phyloP scores from a whole-genome alignment of 768 basidiomycete genomes.

The Naematelia encephala region DNA sequence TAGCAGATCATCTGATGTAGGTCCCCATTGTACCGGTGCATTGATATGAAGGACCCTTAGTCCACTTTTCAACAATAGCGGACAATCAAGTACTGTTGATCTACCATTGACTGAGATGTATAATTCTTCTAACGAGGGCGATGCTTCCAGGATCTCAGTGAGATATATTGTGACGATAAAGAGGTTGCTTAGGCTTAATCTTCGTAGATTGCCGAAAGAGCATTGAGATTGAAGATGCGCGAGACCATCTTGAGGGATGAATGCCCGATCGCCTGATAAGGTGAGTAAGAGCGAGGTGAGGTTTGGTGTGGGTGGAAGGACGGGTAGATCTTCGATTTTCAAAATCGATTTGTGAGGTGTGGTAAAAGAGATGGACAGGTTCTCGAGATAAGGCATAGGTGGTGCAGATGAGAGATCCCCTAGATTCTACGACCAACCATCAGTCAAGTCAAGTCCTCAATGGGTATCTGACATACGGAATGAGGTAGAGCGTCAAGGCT shows the following conservation, averaged over 20 bases:
- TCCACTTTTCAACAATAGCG: neutral
- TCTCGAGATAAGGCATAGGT: conserved; percentile 19
- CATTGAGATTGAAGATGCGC: conserved; percentile 12
- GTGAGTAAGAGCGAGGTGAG: conserved; percentile 33
- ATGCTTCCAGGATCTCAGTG: conserved; percentile 8
- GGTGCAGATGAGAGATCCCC: conserved; percentile 25
- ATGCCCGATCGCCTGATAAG: conserved; percentile 21
- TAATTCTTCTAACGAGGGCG: conserved; percentile 27
- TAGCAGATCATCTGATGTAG: conserved; percentile 26
- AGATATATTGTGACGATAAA: conserved; percentile 22
- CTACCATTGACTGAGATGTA: conserved; percentile 31
- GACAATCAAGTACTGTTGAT: conserved; percentile 21
- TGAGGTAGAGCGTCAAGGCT: conserved; percentile 36
- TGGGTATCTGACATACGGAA: conserved; percentile 19
- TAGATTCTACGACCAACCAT: conserved; percentile 17
- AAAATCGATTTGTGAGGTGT: conserved; percentile 18
- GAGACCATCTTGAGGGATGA: conserved; percentile 15
- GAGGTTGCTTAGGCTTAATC: conserved; percentile 33
- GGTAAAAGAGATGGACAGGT: conserved; percentile 31
- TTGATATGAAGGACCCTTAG: conserved; percentile 34
- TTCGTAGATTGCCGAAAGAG: conserved; percentile 14
- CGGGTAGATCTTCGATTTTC: conserved; percentile 25
- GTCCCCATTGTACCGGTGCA: conserved; percentile 28
- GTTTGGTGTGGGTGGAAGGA: conserved; percentile 9
- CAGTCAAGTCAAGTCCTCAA: neutral